Percentiles rank a stretch among this genome's conserved stretches.
These are phyloP conservation scores for Naganishia albida DNA, from an alignment of 1,284 basidiomycete genomes.

Conservation along the genomic window DNA sequence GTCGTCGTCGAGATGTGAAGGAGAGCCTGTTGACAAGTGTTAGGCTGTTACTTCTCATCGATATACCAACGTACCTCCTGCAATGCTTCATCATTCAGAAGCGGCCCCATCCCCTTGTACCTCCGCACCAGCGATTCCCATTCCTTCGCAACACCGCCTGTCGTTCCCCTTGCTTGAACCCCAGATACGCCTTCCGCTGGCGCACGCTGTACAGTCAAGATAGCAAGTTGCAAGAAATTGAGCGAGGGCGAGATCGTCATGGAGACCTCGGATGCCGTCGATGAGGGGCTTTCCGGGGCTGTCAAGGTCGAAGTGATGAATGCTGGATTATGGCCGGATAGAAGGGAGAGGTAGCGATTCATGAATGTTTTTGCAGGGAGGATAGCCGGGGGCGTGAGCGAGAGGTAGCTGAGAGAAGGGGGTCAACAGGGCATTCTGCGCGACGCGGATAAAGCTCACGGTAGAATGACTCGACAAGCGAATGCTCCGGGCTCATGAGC, in stretches of 20 bases:
- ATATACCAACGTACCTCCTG: slow-evolving; percentile 62
- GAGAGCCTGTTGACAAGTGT: slow-evolving; percentile 57
- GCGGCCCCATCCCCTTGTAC: slow-evolving; percentile 68
- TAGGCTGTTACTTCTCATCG: slow-evolving; percentile 13
- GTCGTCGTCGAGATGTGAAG: slow-evolving; percentile 64
- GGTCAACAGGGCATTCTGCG: neutral
- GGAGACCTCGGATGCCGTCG: slow-evolving; percentile 63
- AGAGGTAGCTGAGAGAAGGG: slow-evolving; percentile 64
- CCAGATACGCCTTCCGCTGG: slow-evolving; percentile 60
- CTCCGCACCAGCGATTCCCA: slow-evolving; percentile 81
- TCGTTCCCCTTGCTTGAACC: slow-evolving; percentile 61
- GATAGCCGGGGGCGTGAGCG: slow-evolving; percentile 80
- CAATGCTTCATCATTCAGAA: slow-evolving; percentile 68
- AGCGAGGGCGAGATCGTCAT: slow-evolving; percentile 71
- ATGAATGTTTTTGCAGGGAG: slow-evolving; percentile 82
- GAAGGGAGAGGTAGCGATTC: slow-evolving; percentile 67
- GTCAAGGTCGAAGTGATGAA: slow-evolving; percentile 53
- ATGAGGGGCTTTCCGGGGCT: slow-evolving; percentile 39
- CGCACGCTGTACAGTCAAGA: slow-evolving; percentile 75
- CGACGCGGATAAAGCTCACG: slow-evolving; percentile 59
- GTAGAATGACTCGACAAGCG: slow-evolving; percentile 76
- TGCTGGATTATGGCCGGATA: slow-evolving; percentile 57
- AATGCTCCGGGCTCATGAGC: slow-evolving; percentile 63
- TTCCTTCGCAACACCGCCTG: slow-evolving; percentile 59
- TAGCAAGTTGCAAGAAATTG: slow-evolving; percentile 84